Evolutionary conservation across 2,329 filamentous ascomycete genomes (phyloP).

Genomic region (Pleoardoris graminearum): DNA sequence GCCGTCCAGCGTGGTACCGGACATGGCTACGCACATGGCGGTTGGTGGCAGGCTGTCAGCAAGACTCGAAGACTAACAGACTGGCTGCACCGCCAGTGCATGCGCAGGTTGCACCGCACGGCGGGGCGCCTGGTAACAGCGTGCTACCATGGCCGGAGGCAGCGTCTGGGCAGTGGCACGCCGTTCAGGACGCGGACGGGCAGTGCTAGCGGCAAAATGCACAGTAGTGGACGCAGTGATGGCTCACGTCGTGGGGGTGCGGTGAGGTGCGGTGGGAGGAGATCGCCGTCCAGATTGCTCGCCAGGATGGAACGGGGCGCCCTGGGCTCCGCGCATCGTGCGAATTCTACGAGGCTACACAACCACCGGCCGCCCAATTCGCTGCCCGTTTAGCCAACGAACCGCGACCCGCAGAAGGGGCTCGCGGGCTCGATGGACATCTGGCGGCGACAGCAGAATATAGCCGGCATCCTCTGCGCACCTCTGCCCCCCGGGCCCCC

Average conservation of each 20-base stretch:
- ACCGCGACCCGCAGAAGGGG: constrained; percentile 12
- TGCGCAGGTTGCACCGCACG: constrained; percentile 34
- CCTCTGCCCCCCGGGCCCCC: constrained; percentile 24
- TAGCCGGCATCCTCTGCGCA: constrained; percentile 31
- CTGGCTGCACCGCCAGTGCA: constrained; percentile 25
- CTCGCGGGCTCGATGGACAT: constrained; percentile 7
- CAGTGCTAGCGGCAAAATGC: constrained; percentile 14
- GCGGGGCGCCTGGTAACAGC: constrained; percentile 15
- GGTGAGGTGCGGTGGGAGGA: constrained; percentile 25
- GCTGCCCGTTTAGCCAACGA: constrained; percentile 30
- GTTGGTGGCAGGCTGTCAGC: constrained; percentile 30
- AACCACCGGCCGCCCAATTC: constrained; percentile 25
- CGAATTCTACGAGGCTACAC: constrained; percentile 44
- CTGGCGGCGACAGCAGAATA: constrained; percentile 31
- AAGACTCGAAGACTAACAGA: constrained; percentile 28
- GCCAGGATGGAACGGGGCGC: constrained; percentile 26
- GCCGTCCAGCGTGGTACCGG: constrained; percentile 27
- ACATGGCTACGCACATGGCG: constrained; percentile 39
- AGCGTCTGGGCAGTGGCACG: background rate
- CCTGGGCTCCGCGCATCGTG: constrained; percentile 22
- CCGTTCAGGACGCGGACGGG: background rate
- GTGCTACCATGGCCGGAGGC: background rate
- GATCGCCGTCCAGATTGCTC: constrained; percentile 36
- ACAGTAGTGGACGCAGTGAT: constrained; percentile 3
- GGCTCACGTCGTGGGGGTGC: constrained; percentile 24